Percentiles rank a stretch among this genome's conserved stretches.
Conservation (phyloP, 257 asterid species). For the Jasminum sambac region DNA sequence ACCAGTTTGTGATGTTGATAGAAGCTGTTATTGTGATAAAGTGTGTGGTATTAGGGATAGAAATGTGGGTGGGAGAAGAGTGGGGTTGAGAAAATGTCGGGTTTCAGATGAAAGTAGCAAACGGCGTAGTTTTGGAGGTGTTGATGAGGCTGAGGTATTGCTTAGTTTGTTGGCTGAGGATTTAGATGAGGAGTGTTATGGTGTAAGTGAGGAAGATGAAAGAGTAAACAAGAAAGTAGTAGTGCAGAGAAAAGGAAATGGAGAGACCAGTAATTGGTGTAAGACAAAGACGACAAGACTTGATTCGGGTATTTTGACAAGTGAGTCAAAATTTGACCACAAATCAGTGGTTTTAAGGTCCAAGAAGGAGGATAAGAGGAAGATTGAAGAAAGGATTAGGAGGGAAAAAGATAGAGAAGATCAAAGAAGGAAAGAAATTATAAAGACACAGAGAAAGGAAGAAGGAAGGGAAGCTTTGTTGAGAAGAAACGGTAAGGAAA, state of each 20-base stretch:
- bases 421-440: constrained; percentile 10
- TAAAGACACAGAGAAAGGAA: not conserved
- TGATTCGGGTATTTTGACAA: constrained; percentile 38
- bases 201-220: constrained; percentile 39
- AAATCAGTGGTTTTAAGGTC: constrained; percentile 28
- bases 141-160: constrained; percentile 73
- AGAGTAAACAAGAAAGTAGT: constrained; percentile 41
- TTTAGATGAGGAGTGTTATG: constrained; percentile 45
- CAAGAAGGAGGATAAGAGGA: constrained; percentile 37
- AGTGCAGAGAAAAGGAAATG: constrained; percentile 41
- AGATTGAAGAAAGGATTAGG: constrained; percentile 38
- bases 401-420: constrained; percentile 15
- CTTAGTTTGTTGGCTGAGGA: constrained; percentile 78
- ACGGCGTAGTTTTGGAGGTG: constrained; percentile 29
- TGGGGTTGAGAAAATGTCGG: constrained; percentile 44
- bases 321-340: constrained; percentile 35
- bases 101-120: constrained; percentile 57
- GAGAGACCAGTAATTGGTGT: constrained; percentile 22
- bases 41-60: constrained; percentile 34
- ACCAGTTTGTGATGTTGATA: constrained; percentile 38
- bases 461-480: constrained; percentile 19
- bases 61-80: constrained; percentile 39
- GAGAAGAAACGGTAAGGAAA: constrained; percentile 13
- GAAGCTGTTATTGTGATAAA: constrained; percentile 41
- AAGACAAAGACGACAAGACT: constrained; percentile 44